phyloP scores from a whole-genome alignment of 1,139 yeast genomes.

The Candida tetrigidarum region DNA sequence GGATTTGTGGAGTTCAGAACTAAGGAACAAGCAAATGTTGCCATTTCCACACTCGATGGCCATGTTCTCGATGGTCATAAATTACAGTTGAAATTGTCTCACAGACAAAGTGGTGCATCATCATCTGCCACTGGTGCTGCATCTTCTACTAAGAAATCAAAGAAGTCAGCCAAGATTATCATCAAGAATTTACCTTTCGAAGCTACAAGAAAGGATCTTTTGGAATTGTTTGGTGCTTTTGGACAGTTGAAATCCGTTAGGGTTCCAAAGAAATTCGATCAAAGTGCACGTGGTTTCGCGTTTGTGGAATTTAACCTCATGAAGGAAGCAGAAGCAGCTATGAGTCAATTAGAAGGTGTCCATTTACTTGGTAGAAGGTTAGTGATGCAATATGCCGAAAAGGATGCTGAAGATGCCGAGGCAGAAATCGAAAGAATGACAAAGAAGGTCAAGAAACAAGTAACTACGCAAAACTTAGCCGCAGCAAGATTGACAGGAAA shows the following conservation, averaged over 20 bases:
- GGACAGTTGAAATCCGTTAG: conserved; percentile 95
- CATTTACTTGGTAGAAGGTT: conserved; percentile 95
- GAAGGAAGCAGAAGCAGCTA: conserved; percentile 95
- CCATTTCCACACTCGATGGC: conserved; percentile 77
- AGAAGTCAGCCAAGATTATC: conserved; percentile 70
- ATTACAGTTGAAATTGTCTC: conserved; percentile 85
- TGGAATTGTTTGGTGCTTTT: conserved; percentile 89
- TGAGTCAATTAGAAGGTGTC: conserved; percentile 92
- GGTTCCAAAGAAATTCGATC: conserved; percentile 95
- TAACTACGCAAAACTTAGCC: conserved; percentile 71
- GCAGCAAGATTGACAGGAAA: conserved; percentile 78
- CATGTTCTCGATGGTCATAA: conserved; percentile 86
- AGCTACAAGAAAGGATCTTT: conserved; percentile 89
- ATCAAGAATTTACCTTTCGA: conserved; percentile 98
- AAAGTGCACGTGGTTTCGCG: conserved; percentile 96
- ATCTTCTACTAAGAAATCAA: conserved; percentile 37
- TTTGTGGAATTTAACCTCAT: conserved; percentile 89
- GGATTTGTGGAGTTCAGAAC: conserved; percentile 93
- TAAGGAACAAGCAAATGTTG: conserved; percentile 76
- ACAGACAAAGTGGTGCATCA: conserved; percentile 52
- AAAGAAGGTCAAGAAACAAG: conserved; percentile 79
- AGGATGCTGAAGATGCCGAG: conserved; percentile 81
- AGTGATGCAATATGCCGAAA: conserved; percentile 94
- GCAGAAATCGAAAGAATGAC: conserved; percentile 92
- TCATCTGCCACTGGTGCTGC: conserved; percentile 20